A percentile compares a stretch with the other conserved stretches of the same genome.
These are phyloP conservation scores for Phytophthora sp. DNA, from an alignment of 352 stramenopile genomes.

Conservation along the genomic window DNA sequence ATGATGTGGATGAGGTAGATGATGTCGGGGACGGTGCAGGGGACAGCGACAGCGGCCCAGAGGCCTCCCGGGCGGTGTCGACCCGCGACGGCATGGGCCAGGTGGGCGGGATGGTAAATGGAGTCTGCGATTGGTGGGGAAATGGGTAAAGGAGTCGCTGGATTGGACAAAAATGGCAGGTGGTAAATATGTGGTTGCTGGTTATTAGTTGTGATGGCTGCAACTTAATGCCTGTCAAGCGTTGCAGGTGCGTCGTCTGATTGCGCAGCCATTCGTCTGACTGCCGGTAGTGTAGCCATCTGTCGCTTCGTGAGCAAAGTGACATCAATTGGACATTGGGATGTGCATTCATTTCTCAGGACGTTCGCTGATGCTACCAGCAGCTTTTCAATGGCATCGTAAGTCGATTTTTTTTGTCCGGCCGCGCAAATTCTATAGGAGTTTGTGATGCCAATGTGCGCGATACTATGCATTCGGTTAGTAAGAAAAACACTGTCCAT, in stretches of 20 bases:
- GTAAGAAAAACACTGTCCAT: no score
- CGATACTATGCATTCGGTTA: no score
- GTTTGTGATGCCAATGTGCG: no score
- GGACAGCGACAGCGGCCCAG: constrained; percentile 25
- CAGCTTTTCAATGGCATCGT: no score
- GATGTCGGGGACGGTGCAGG: constrained; percentile 30
- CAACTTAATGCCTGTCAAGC: background rate
- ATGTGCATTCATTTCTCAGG: no score
- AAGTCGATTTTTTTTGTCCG: no score
- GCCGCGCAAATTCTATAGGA: no score
- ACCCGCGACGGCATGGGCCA: constrained; percentile 13
- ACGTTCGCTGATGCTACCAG: no score
- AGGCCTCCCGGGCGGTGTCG: constrained; percentile 1
- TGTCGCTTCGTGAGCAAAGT: constrained; percentile 4
- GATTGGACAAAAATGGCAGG: constrained; percentile 12
- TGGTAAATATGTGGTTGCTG: background rate
- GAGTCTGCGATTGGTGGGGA: background rate
- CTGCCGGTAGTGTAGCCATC: background rate
- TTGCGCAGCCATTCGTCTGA: background rate
- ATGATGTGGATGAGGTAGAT: constrained; percentile 37
- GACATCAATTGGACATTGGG: no score
- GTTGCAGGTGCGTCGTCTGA: background rate
- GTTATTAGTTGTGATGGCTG: no score
- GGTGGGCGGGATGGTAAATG: no score
- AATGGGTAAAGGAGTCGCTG: no score